Conservation (phyloP, 176 grass and related monocot species). For the Musa acuminata region DNA sequence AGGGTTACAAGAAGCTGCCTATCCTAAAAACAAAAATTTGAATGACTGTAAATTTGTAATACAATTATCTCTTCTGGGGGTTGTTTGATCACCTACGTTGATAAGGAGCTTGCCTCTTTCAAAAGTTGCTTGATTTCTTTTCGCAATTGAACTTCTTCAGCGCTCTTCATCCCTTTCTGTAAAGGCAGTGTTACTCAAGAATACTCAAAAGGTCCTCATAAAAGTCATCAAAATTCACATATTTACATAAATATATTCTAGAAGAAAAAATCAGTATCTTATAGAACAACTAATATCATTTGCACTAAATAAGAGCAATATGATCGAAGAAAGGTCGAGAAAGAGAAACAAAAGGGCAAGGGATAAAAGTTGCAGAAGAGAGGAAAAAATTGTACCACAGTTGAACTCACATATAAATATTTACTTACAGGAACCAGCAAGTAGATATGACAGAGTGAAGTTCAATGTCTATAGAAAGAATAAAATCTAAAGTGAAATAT, state of each 20-base stretch:
- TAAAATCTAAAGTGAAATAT: no score
- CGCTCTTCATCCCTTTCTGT: slow-evolving; percentile 9
- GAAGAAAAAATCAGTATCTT: background rate
- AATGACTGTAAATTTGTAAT: background rate
- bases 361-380: background rate
- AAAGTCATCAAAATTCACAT: background rate
- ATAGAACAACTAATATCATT: background rate
- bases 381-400: no score
- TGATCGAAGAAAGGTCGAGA: background rate
- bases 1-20: background rate
- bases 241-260: background rate
- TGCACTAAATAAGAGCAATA: background rate
- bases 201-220: background rate
- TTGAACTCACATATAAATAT: no score
- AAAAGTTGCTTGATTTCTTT: slow-evolving; percentile 59
- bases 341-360: background rate
- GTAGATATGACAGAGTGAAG: no score
- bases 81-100: slow-evolving; percentile 38
- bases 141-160: slow-evolving; percentile 48
- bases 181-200: background rate
- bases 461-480: no score
- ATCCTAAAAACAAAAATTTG: background rate
- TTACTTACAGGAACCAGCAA: no score
- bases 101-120: slow-evolving; percentile 64
- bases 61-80: background rate